Evolutionary conservation across 2,329 filamentous ascomycete genomes (phyloP).

Genomic region (Huntiella moniliformis): DNA sequence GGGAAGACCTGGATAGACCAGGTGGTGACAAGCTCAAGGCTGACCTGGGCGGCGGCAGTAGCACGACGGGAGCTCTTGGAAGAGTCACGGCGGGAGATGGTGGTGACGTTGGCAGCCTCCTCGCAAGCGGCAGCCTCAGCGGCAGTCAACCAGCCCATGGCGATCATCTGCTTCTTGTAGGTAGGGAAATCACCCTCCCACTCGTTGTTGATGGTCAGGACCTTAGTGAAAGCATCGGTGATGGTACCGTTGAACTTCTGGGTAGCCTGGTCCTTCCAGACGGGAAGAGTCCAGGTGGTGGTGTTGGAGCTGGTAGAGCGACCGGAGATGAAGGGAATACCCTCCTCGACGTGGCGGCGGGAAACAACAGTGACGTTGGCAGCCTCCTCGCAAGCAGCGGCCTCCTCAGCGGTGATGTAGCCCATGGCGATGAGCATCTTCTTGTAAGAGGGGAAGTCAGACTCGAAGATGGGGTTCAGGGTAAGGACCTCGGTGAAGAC

Average conservation of each 20-base stretch:
- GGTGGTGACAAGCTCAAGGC: not conserved
- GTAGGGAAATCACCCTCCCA: constrained; percentile 7
- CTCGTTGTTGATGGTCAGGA: constrained; percentile 3
- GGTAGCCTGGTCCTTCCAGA: not conserved
- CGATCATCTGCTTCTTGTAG: constrained; percentile 7
- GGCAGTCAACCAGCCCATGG: constrained; percentile 8
- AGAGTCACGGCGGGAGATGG: too few species aligned
- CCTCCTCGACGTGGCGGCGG: not conserved
- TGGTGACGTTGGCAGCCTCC: not conserved
- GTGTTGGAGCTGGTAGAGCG: not conserved
- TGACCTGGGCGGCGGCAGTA: too few species aligned
- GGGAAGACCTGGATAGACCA: constrained; percentile 7
- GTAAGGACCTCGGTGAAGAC: constrained; percentile 4
- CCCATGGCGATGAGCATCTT: constrained; percentile 5
- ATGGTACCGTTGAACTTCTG: constrained; percentile 5
- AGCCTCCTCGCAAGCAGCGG: not conserved
- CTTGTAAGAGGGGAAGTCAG: constrained; percentile 10
- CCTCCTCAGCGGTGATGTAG: constrained; percentile 8
- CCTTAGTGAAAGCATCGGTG: not conserved
- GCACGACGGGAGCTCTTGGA: too few species aligned
- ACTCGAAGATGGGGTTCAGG: constrained; percentile 7
- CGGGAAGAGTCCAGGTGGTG: constrained; percentile 2
- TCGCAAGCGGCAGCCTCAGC: not conserved
- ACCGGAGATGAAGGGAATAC: not conserved
- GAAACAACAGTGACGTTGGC: not conserved